Percentiles rank a stretch among this genome's conserved stretches.
phyloP scores from a whole-genome alignment of 164 flowering plant species.

The Protea cynaroides region DNA sequence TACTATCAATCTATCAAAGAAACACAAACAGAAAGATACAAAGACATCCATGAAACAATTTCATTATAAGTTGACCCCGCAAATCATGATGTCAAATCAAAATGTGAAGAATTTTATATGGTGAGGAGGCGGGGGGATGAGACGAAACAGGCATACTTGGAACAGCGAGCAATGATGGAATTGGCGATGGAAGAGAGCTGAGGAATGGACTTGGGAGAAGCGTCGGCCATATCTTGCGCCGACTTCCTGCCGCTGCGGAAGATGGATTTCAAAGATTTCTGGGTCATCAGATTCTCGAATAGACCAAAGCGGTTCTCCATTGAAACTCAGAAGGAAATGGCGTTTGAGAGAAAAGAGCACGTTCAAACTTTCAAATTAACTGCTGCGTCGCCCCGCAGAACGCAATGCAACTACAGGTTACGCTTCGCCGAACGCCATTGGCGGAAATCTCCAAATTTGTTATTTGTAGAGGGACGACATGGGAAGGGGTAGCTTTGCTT shows the following conservation, averaged over 20 bases:
- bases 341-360: too few relatives aligned
- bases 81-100: too few relatives aligned
- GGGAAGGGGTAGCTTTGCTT: too few relatives aligned
- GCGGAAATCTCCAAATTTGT: too few relatives aligned
- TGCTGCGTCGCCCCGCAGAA: too few relatives aligned
- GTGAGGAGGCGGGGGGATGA: background rate
- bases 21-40: background rate
- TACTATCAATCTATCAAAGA: background rate
- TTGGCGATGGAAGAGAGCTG: slow-evolving; percentile 33
- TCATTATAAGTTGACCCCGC: background rate
- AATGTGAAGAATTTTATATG: too few relatives aligned
- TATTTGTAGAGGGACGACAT: too few relatives aligned
- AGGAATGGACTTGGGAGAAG: slow-evolving; percentile 17
- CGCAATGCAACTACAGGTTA: too few relatives aligned
- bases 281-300: slow-evolving; percentile 12
- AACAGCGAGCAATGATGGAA: slow-evolving; percentile 33
- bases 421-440: too few relatives aligned
- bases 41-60: background rate
- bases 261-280: slow-evolving; percentile 20
- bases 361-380: too few relatives aligned
- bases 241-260: slow-evolving; percentile 12
- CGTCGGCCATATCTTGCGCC: background rate
- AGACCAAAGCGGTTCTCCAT: slow-evolving; percentile 14
- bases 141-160: slow-evolving; percentile 28
- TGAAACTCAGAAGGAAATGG: too few relatives aligned